Percentiles rank a stretch among this genome's conserved stretches.
phyloP scores from a whole-genome alignment of 2,329 filamentous ascomycete genomes.

The Fusarium sp. region DNA sequence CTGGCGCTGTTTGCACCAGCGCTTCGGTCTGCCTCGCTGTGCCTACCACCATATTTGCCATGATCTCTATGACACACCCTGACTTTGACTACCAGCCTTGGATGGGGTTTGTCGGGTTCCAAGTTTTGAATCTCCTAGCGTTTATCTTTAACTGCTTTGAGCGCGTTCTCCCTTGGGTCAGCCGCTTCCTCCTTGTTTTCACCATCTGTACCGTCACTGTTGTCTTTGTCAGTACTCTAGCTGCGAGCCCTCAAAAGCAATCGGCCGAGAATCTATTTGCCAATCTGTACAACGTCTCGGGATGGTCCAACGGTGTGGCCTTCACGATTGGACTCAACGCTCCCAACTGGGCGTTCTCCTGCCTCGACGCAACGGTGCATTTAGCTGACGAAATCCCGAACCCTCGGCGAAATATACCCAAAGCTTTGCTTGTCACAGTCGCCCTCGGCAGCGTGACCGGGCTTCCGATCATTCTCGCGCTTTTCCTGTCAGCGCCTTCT shows the following conservation, averaged over 20 bases:
- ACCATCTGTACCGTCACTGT: not conserved
- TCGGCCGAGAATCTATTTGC: not conserved
- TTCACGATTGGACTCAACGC: not conserved
- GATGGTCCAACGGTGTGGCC: not conserved
- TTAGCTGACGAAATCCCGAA: not conserved
- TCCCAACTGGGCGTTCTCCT: not conserved
- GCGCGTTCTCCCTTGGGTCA: too few species aligned
- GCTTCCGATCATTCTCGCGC: not conserved
- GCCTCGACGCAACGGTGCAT: not conserved
- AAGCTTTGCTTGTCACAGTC: not conserved
- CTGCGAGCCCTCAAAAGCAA: not conserved
- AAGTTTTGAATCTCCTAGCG: too few species aligned
- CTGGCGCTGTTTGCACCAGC: not conserved
- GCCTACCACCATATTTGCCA: not conserved
- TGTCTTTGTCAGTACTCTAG: not conserved
- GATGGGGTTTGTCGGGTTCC: not conserved
- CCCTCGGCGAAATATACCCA: not conserved
- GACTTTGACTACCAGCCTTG: not conserved
- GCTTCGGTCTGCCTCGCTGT: not conserved
- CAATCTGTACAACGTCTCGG: not conserved
- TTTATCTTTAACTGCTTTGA: too few species aligned
- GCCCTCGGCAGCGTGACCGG: not conserved
- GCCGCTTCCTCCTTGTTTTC: not conserved
- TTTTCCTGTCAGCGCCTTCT: too few species aligned
- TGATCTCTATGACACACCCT: not conserved